Evolutionary conservation across 495 filamentous ascomycete species (phyloP), one percentile per base, ranked within the genome.

Genomic region (Tricharina praecox): DNA sequence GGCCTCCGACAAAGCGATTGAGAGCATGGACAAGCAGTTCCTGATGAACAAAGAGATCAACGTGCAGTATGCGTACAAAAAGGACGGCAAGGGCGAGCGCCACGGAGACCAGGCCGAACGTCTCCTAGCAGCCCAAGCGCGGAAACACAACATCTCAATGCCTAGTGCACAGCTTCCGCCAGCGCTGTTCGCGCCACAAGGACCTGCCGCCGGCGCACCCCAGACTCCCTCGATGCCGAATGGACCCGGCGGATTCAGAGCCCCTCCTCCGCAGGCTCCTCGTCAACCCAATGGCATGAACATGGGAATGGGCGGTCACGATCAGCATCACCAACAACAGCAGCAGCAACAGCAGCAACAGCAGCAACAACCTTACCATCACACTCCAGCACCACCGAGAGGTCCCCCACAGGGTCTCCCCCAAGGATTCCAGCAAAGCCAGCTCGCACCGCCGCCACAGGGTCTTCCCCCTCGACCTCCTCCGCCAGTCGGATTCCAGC

Each of bases 1-100:
- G 64, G 84, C 86, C 49, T 88, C 84, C 18, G 90, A 97, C 56
- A 81, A 83, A 48, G 92, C 90, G 23, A 81, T 92, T 47, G 69
- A 75, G 43, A 84, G 85, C 57, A 94, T 97, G 87, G 83, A 95
- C 62, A 85, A 85, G 45, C 88, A 96, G 64, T 94, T 85, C 64
- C 73, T 97, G 41, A 90, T 92, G 76, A 94, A 93, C 68, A 93
- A 94, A 65, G 78, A 90, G 58, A 77, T 93, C 54, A 82, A 79
- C 1, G 92, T 96, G 34, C 88, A 97, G 62, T 97, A 97, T 64
- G 90, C 90, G 33, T 97, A 93, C 70, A 97, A 97, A 72, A 96
- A 96, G 64, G 92, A 97, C 58, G 90, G 92, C 35, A 93, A 94
- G 66, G 87, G 88, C 50, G 90, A 96, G 67, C 73, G 92, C 23